A percentile compares a stretch with the other conserved stretches of the same genome.
Conservation (phyloP, 2,329 filamentous ascomycete genomes). For the Neurospora sp. region DNA sequence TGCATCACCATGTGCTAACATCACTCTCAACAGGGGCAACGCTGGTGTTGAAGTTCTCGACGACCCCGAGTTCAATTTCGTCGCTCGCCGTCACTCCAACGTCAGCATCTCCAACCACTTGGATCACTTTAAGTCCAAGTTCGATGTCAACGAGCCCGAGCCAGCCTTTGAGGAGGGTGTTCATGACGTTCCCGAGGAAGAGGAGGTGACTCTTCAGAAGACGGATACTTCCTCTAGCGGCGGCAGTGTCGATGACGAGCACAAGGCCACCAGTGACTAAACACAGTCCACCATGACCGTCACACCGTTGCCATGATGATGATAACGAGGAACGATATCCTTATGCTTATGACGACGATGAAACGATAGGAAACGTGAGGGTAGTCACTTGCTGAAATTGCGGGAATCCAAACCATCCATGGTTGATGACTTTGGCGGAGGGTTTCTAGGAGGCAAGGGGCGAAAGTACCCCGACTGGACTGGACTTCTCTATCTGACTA, state of each 20-base stretch:
- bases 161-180: slow-evolving; percentile 84
- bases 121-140: slow-evolving; percentile 89
- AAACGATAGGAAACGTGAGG: slow-evolving; percentile 4
- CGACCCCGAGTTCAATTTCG: slow-evolving; percentile 63
- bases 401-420: slow-evolving; percentile 11
- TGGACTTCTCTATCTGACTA: slow-evolving; percentile 16
- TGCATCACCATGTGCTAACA: slow-evolving; percentile 10
- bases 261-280: slow-evolving; percentile 26
- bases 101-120: slow-evolving; percentile 64
- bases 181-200: slow-evolving; percentile 56
- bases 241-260: slow-evolving; percentile 41
- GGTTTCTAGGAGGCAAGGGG: slow-evolving; percentile 4
- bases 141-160: slow-evolving; percentile 80
- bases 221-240: slow-evolving; percentile 49
- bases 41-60: slow-evolving; percentile 78
- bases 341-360: slow-evolving; percentile 3
- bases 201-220: slow-evolving; percentile 44
- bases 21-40: slow-evolving; percentile 55
- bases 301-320: neutral
- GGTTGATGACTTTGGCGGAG: slow-evolving; percentile 10
- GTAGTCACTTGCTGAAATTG: slow-evolving; percentile 12
- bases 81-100: slow-evolving; percentile 83
- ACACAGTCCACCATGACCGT: neutral
- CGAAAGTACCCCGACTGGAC: slow-evolving; percentile 2
- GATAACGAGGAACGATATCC: neutral